Evolutionary conservation across 2,329 filamentous ascomycete species (phyloP).

Genomic region (Colletotrichum orbiculare): DNA sequence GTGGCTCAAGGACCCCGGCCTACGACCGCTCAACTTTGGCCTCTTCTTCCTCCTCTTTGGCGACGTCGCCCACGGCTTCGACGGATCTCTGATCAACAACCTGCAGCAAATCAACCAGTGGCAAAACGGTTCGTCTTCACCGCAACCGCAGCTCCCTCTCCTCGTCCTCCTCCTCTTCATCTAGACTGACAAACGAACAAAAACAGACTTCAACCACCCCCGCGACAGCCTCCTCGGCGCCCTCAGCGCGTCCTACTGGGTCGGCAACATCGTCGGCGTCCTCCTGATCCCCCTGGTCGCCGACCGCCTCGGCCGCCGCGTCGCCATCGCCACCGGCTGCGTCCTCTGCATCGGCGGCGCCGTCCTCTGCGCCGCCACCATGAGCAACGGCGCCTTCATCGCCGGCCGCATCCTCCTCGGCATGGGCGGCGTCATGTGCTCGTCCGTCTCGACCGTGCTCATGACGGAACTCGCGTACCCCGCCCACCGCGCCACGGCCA

Average conservation of each 20-base stretch:
- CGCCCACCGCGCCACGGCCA: conserved; percentile 40
- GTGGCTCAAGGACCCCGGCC: conserved; percentile 22
- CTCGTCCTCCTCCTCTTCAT: no score
- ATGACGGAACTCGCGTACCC: conserved; percentile 45
- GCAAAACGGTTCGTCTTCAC: conserved; percentile 45
- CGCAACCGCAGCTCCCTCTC: not conserved
- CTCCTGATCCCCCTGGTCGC: conserved; percentile 47
- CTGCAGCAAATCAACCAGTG: conserved; percentile 56
- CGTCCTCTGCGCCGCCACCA: conserved; percentile 53
- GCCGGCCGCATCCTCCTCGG: conserved; percentile 54
- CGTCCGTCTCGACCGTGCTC: conserved; percentile 61
- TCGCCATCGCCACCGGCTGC: conserved; percentile 46
- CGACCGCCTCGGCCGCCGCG: conserved; percentile 45
- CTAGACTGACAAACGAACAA: not conserved
- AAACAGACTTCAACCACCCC: conserved; percentile 46
- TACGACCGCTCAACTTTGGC: conserved; percentile 28
- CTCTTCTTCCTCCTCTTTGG: conserved; percentile 49
- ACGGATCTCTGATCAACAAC: conserved; percentile 62
- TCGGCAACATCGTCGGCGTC: conserved; percentile 53
- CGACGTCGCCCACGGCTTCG: conserved; percentile 58
- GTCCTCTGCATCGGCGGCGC: conserved; percentile 48
- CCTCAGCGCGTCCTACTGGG: conserved; percentile 54
- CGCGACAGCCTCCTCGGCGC: conserved; percentile 45
- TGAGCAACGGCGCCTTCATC: conserved; percentile 57
- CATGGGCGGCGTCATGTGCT: conserved; percentile 54